Evolutionary conservation across 306 rosid genomes (phyloP).

Genomic region (Echinosophora koreensis): DNA sequence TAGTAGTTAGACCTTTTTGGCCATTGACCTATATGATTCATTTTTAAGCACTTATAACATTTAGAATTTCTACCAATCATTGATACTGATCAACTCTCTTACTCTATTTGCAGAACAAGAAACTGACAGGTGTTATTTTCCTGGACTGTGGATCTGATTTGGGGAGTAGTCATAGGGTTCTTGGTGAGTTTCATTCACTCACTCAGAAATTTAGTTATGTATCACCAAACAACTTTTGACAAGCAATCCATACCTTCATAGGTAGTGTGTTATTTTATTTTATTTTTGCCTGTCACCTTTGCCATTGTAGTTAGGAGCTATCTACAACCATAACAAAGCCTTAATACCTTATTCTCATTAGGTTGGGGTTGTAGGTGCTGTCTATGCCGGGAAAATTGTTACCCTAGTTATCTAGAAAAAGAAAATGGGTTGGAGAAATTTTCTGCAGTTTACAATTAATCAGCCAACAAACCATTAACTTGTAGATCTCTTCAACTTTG

Average conservation of each 20-base stretch:
- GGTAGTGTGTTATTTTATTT: background rate
- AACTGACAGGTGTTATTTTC: constrained; percentile 67
- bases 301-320: constrained; percentile 1
- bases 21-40: too few relatives aligned
- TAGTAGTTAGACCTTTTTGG: too few relatives aligned
- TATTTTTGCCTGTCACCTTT: background rate
- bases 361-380: background rate
- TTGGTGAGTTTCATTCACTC: constrained; percentile 59
- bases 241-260: background rate
- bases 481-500: background rate
- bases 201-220: constrained; percentile 10
- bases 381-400: background rate
- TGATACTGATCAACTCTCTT: too few relatives aligned
- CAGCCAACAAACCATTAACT: too few relatives aligned
- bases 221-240: background rate
- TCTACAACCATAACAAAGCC: background rate
- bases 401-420: background rate
- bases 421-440: background rate
- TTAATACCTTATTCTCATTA: background rate
- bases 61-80: too few relatives aligned
- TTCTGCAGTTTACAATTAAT: background rate
- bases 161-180: constrained; percentile 58
- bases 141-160: constrained; percentile 74
- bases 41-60: too few relatives aligned
- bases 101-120: constrained; percentile 64